Percentiles rank a stretch among this genome's conserved stretches.
These are phyloP conservation scores for Fragaria nilgerrensis DNA, from an alignment of 306 rosid species.

Conservation along the genomic window DNA sequence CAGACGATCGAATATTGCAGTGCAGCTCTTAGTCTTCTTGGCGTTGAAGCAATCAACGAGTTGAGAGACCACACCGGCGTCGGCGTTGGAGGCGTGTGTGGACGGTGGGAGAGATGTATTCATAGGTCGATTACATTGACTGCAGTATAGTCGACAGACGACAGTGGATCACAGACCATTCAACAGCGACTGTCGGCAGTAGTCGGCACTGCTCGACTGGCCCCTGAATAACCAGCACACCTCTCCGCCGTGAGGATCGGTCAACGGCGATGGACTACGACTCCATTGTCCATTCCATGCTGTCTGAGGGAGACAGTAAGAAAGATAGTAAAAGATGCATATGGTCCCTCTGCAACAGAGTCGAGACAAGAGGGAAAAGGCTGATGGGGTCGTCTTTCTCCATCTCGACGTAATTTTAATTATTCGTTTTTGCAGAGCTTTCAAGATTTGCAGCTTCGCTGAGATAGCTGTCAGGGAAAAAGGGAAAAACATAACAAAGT, in stretches of 20 bases:
- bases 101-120: constrained; percentile 28
- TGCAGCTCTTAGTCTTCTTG: not conserved
- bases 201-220: constrained; percentile 25
- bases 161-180: not conserved
- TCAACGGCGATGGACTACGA: not conserved
- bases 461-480: not conserved
- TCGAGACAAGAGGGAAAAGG: not conserved
- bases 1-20: not conserved
- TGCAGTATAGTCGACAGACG: not conserved
- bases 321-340: not conserved
- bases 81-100: constrained; percentile 13
- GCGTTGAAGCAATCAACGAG: not conserved
- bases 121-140: not conserved
- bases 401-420: not conserved
- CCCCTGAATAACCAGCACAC: constrained; percentile 23
- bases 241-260: not conserved
- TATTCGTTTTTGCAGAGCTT: not conserved
- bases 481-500: not conserved
- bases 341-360: not conserved
- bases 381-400: not conserved
- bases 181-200: constrained; percentile 32
- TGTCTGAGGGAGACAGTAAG: not conserved
- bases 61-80: constrained; percentile 5
- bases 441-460: not conserved
- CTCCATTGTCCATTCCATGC: not conserved